Evolutionary conservation across 805 yeast species (phyloP).

Genomic region (Saccharomycopsis selenospora): DNA sequence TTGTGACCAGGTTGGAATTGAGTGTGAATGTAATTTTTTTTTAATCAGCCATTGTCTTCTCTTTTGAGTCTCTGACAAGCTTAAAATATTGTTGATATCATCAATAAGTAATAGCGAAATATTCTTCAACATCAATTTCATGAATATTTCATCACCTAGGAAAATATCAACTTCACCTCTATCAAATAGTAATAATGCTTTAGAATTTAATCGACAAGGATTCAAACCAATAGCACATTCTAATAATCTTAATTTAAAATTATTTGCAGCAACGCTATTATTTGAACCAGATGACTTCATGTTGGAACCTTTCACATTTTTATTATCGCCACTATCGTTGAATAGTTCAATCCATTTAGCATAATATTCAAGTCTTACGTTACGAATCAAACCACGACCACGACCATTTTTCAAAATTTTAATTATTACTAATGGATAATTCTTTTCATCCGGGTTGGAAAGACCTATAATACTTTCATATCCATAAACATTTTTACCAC

Average conservation of each 20-base stretch:
- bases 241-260: conserved; percentile 29
- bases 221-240: conserved; percentile 56
- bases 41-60: conserved; percentile 22
- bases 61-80: conserved; percentile 26
- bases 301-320: too few relatives aligned
- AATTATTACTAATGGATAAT: conserved; percentile 36
- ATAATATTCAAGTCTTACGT: conserved; percentile 47
- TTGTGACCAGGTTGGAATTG: conserved; percentile 34
- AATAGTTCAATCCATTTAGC: conserved; percentile 50
- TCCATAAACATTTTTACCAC: conserved; percentile 10
- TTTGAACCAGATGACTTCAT: conserved; percentile 12
- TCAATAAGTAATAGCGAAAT: conserved; percentile 55
- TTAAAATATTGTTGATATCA: conserved; percentile 38
- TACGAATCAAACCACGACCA: conserved; percentile 39
- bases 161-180: conserved; percentile 49
- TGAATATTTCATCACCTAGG: conserved; percentile 28
- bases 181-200: conserved; percentile 42
- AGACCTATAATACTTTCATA: conserved; percentile 29
- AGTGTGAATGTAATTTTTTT: conserved; percentile 5
- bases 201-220: conserved; percentile 55
- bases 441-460: conserved; percentile 30
- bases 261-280: conserved; percentile 9
- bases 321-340: conserved; percentile 25
- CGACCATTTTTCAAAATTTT: conserved; percentile 31
- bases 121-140: conserved; percentile 43